phyloP scores from a whole-genome alignment of 371 early-diverging fungal genomes.

The Mucor saturninus region DNA sequence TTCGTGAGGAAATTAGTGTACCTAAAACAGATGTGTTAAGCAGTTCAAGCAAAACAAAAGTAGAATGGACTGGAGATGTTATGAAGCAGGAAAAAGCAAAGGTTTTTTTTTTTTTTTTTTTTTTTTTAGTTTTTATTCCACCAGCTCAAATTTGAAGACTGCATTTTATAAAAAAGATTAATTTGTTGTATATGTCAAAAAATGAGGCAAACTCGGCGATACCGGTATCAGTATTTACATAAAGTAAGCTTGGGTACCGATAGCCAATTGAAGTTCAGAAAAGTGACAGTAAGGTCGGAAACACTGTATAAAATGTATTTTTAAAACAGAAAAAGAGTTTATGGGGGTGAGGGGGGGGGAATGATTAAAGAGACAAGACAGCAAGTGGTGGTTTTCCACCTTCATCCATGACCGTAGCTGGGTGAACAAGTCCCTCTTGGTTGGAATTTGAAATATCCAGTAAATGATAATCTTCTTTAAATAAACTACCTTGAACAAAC shows the following conservation, averaged over 20 bases:
- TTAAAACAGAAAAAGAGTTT: not conserved
- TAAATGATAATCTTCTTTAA: constrained; percentile 46
- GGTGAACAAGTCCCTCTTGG: constrained; percentile 22
- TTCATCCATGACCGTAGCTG: constrained; percentile 35
- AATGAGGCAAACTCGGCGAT: too few relatives aligned
- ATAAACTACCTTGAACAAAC: constrained; percentile 35
- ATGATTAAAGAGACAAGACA: constrained; percentile 32
- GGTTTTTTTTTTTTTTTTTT: too few relatives aligned
- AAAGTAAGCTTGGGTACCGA: too few relatives aligned
- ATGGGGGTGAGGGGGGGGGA: not conserved
- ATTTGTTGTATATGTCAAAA: too few relatives aligned
- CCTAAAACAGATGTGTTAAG: constrained; percentile 24
- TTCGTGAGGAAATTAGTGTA: constrained; percentile 20
- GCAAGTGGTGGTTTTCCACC: constrained; percentile 33
- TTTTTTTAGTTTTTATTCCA: constrained; percentile 18
- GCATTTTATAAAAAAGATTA: not conserved
- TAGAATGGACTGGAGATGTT: constrained; percentile 20
- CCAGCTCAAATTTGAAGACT: not conserved
- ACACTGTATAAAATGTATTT: too few relatives aligned
- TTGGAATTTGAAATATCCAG: constrained; percentile 17
- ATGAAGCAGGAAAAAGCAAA: constrained; percentile 24
- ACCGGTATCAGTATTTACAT: too few relatives aligned
- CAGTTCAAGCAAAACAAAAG: constrained; percentile 17
- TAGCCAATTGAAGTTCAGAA: too few relatives aligned
- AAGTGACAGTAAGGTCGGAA: too few relatives aligned